Base-by-base conservation (phyloP, 176 grass and related monocot genomes). In the Coix lacrymajobi region DNA sequence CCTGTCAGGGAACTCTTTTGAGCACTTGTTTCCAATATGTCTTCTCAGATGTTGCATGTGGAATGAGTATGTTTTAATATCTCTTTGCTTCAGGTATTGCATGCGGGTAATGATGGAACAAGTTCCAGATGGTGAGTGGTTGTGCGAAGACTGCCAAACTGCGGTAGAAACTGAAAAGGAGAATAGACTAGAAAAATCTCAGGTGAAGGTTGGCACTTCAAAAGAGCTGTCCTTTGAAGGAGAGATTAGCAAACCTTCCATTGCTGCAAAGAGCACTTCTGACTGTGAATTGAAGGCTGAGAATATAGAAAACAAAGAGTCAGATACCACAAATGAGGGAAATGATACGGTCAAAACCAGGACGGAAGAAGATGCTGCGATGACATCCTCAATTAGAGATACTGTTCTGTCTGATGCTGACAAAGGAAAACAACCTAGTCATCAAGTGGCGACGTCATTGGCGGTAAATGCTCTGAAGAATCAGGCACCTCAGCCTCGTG, bases 91-190 rank as follows among this genome's bases (percentile, higher is more conserved):
- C 83, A 99, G 96, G 85, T 99, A 99, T 71, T 99, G 96, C 73
- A 99, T 99, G 91, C 83, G 74, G 51, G 65, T 87, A 51, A 91
- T 86, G 87, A 84, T 92, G 93, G 75, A 93, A 81, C 83, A 93
- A 38, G 85, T 96, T 92, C 96, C 96, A 69, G 87, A 92, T 76
- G 75, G 87, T 80, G 85, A 90, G 20, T 99, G 96, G 96, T 82
- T 93, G 52, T 99, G 96, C 74, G 96, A 99, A 99, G 93, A 93
- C 83, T 99, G 96, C 60, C 79, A 96, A 84, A 76, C 77, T 79
- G 90, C 83, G 32, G 66, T 90, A 75, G 84, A 85, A 77, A 57
- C 62, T 87, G 83, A 83, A 71, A 94, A 94, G 34, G 71, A 83
- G 60, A 87, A 78, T 36, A 83, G 84, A 51, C 40, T 73, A 41